These are phyloP conservation scores for Emergomyces africanus DNA, from an alignment of 2,329 filamentous ascomycete species.

Conservation along the genomic window DNA sequence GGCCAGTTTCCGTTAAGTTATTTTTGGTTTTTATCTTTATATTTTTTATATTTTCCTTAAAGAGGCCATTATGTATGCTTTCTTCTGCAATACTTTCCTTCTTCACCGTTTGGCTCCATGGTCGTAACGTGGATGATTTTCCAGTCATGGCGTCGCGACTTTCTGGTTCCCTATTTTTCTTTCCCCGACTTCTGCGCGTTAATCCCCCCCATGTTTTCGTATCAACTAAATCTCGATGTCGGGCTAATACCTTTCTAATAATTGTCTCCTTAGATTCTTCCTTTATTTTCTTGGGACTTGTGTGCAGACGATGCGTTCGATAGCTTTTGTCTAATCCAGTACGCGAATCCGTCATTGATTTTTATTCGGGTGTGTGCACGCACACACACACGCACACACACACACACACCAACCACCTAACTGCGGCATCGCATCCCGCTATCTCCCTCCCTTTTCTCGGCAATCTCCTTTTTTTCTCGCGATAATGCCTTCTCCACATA, in stretches of 20 bases:
- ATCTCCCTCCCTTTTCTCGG: not conserved
- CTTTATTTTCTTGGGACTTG: not conserved
- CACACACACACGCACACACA: not conserved
- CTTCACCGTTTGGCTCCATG: not conserved
- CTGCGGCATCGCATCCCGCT: not conserved
- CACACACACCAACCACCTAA: not conserved
- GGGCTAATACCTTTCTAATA: not conserved
- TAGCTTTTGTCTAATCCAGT: not conserved
- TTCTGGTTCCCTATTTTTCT: not conserved
- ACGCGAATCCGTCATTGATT: not conserved
- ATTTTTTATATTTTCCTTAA: not conserved
- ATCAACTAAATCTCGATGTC: not conserved
- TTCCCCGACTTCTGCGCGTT: not conserved
- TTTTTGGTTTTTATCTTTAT: not conserved
- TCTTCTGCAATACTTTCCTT: not conserved
- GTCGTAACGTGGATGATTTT: not conserved
- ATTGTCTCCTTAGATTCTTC: not conserved
- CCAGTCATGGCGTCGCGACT: not conserved
- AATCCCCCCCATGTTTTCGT: not conserved
- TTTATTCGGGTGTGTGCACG: not conserved
- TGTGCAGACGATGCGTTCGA: not conserved
- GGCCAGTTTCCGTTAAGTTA: not conserved
- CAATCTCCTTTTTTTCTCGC: not conserved
- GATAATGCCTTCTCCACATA: slow-evolving; percentile 26
- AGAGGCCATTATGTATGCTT: not conserved